Conservation (phyloP, 2,329 filamentous ascomycete species). For the Venturia aucupariae region DNA sequence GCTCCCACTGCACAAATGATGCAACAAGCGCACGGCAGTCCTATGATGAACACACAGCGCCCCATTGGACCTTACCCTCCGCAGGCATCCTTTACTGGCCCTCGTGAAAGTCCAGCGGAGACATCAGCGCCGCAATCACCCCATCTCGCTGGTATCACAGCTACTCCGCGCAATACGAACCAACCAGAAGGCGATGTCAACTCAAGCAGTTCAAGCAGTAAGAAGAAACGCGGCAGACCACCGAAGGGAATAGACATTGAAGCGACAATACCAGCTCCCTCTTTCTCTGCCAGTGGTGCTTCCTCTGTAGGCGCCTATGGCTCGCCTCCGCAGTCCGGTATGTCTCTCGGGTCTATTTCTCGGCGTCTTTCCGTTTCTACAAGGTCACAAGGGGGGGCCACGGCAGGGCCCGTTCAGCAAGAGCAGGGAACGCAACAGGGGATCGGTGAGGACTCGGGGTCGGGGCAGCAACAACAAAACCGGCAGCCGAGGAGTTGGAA, state of each 20-base stretch:
- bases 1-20: background rate
- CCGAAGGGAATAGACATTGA: background rate
- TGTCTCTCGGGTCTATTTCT: background rate
- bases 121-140: background rate
- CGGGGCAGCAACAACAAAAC: background rate
- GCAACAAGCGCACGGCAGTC: background rate
- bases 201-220: constrained; percentile 10
- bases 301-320: constrained; percentile 3
- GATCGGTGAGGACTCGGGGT: background rate
- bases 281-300: constrained; percentile 3
- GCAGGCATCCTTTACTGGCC: background rate
- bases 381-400: background rate
- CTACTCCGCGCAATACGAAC: background rate
- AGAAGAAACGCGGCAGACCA: constrained; percentile 7
- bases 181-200: background rate
- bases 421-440: background rate
- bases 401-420: background rate
- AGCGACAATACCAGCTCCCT: background rate
- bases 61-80: background rate
- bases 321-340: constrained; percentile 1
- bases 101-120: background rate
- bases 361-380: constrained; percentile 9
- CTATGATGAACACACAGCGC: background rate
- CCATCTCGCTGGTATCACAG: background rate
- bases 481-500: constrained; percentile 9